Conservation (phyloP, 805 yeast species). For the Lachancea meyersii region DNA sequence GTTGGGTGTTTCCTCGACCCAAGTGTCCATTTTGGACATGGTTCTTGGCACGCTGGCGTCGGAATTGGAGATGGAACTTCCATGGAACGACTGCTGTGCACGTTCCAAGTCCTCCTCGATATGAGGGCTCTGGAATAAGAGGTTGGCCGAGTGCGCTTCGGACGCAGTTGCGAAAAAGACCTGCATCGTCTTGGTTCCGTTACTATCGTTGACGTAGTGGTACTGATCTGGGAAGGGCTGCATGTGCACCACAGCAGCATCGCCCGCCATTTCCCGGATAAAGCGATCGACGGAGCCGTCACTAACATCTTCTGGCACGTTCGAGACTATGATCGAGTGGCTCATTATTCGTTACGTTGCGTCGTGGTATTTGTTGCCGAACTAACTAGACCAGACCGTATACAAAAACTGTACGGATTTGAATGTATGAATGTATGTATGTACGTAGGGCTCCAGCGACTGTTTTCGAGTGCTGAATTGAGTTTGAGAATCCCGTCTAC, state of each 20-base stretch:
- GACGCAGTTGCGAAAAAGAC: conserved; percentile 12
- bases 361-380: not conserved
- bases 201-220: conserved; percentile 17
- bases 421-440: not conserved
- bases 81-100: conserved; percentile 5
- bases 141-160: conserved; percentile 11
- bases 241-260: conserved; percentile 13
- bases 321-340: conserved; percentile 45
- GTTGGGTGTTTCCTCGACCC: not conserved
- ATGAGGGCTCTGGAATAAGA: conserved; percentile 13
- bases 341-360: conserved; percentile 6
- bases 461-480: no score
- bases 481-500: not conserved
- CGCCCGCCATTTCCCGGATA: conserved; percentile 10
- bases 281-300: conserved; percentile 22
- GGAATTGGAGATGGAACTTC: not conserved
- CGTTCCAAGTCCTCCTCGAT: conserved; percentile 3
- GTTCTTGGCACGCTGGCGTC: conserved; percentile 1
- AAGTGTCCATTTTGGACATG: not conserved
- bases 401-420: no score
- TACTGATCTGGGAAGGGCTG: conserved; percentile 21
- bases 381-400: not conserved
- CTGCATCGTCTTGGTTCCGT: conserved; percentile 16
- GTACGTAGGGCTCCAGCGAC: not conserved
- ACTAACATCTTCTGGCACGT: conserved; percentile 45